Percentiles rank a stretch among this genome's conserved stretches.
phyloP scores from a whole-genome alignment of 2,329 filamentous ascomycete species.

The Ilyonectria robusta region DNA sequence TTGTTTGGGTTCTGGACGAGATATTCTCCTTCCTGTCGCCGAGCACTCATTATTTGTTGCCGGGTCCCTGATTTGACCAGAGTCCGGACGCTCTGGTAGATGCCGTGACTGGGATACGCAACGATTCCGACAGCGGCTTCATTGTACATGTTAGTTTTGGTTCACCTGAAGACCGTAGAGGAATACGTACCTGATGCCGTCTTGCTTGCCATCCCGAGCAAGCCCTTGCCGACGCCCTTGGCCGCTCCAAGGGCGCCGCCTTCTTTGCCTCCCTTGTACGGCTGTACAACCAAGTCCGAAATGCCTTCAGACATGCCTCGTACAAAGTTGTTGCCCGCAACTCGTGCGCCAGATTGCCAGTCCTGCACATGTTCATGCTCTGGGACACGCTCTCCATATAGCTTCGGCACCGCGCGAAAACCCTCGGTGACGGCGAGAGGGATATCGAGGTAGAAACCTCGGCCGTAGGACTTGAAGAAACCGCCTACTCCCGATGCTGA shows the following conservation, averaged over 20 bases:
- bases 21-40: slow-evolving; percentile 29
- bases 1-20: slow-evolving; percentile 2
- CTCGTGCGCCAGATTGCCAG: slow-evolving; percentile 30
- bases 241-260: slow-evolving; percentile 28
- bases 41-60: slow-evolving; percentile 27
- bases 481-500: slow-evolving; percentile 29
- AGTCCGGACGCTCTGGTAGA: slow-evolving; percentile 36
- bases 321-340: slow-evolving; percentile 31
- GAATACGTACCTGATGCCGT: slow-evolving; percentile 31
- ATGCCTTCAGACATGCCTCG: slow-evolving; percentile 30
- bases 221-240: slow-evolving; percentile 29
- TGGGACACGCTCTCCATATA: slow-evolving; percentile 28
- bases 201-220: slow-evolving; percentile 33
- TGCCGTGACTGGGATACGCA: slow-evolving; percentile 35
- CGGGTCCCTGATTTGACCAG: slow-evolving; percentile 25
- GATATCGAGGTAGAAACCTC: slow-evolving; percentile 28
- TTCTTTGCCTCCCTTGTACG: slow-evolving; percentile 29
- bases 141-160: not conserved
- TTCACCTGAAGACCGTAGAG: not conserved
- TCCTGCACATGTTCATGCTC: slow-evolving; percentile 32
- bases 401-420: slow-evolving; percentile 32
- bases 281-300: slow-evolving; percentile 30
- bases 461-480: slow-evolving; percentile 38
- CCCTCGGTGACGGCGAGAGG: slow-evolving; percentile 40
- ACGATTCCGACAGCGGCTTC: slow-evolving; percentile 34